These are phyloP conservation scores for Leishmania aethiopica DNA, from an alignment of 208 protist species.

Conservation along the genomic window DNA sequence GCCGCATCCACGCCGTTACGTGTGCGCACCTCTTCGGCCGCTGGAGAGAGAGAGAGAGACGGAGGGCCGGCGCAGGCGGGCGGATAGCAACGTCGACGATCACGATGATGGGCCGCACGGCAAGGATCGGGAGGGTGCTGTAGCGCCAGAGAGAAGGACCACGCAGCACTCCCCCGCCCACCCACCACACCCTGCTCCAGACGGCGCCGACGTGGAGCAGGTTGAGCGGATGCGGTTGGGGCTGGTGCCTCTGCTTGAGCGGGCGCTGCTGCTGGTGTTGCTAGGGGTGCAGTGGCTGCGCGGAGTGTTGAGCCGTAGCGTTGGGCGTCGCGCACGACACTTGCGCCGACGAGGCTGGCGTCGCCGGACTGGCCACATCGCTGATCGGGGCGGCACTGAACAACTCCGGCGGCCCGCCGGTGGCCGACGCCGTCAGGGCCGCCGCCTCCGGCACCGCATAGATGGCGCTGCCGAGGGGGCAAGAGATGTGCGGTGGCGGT, in stretches of 20 bases:
- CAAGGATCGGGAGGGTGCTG: neutral
- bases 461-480: neutral
- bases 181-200: neutral
- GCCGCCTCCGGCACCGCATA: neutral
- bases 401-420: neutral
- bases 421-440: neutral
- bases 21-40: neutral
- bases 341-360: neutral
- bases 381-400: neutral
- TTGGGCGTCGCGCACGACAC: neutral
- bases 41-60: neutral
- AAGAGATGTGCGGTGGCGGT: conserved; percentile 2
- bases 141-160: neutral
- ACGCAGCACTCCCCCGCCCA: neutral
- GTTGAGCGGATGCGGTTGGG: neutral
- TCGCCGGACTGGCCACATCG: neutral
- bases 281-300: neutral
- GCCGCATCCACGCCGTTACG: too few species aligned
- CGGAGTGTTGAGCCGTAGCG: neutral
- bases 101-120: neutral
- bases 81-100: neutral
- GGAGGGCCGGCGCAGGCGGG: neutral
- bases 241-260: neutral
- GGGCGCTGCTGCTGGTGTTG: neutral
- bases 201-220: neutral